Conservation (phyloP, 345 rosid species). For the Corymbia maculata region DNA sequence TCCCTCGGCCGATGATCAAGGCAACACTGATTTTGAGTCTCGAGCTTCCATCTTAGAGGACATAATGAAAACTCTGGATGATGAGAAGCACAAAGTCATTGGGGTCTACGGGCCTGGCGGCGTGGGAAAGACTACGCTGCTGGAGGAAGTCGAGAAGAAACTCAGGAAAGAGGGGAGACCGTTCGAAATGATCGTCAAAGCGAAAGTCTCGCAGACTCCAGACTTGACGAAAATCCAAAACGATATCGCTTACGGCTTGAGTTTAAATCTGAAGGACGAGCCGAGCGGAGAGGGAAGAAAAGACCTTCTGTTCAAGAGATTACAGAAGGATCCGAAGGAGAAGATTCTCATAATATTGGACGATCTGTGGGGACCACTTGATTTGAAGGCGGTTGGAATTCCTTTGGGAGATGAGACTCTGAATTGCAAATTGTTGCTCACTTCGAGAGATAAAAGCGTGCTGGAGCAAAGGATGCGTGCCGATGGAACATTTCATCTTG, state of each 20-base stretch:
- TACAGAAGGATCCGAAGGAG: not conserved
- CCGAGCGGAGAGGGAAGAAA: no score
- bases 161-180: not conserved
- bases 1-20: no score
- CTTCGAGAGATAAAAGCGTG: not conserved
- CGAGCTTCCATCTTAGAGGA: not conserved
- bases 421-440: not conserved
- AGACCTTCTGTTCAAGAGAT: not conserved
- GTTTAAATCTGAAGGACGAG: no score
- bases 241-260: no score
- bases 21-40: no score
- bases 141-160: not conserved
- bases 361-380: not conserved
- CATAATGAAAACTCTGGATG: not conserved
- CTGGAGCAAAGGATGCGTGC: no score
- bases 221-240: no score
- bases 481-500: no score
- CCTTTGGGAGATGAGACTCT: no score
- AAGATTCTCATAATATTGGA: no score
- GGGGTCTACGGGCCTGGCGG: not conserved
- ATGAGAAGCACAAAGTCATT: not conserved
- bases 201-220: not conserved
- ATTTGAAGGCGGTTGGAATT: not conserved
- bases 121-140: not conserved
- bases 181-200: no score